Evolutionary conservation across 495 filamentous ascomycete genomes (phyloP), one percentile per base, ranked within the genome.

Genomic region (Aspergillus carlsbadensis): DNA sequence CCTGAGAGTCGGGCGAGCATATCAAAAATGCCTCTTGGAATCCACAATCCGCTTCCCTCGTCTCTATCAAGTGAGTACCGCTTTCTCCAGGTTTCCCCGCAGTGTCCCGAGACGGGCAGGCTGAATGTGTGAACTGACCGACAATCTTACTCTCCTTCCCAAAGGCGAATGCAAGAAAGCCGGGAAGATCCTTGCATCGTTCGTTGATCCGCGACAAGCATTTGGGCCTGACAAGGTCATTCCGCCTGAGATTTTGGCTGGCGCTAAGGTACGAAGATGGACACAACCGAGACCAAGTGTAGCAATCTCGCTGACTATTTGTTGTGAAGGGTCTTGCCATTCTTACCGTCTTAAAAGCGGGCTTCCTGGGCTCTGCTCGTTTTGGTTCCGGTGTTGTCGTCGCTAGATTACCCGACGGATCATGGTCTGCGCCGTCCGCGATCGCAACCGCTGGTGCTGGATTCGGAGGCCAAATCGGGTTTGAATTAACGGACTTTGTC

Each of bases 221-320:
- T 97, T 98, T 70, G 91, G 93, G 4, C 94, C 94, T 33, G 94
- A 98, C 70, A 98, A 98, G 73, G 84, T 98, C 66, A 98, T 98
- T 69, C 94, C 94, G 37, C 94, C 95, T 3, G 83, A 88, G 40
- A 83, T 98, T 63, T 84, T 98, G 58, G 86, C 90, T 39, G 86
- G 87, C 65, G 95, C 94, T 62, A 97, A 98, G 85, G 91, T 94
- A 75, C 59, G 79, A 62, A 58, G 10, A 26, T 36, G 34, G 24
- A 17, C 39, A 20, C 5, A 7, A n/a, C 37, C 18, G 17, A 37
- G 14, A n/a, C 31, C 15, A 29, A 33, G 34, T 10, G 21, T 39
- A 8, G 29, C 14, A 2, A 18, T 37, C 15, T 33, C 14, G 42
- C 60, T 64, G 36, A 68, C 46, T 26, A n/a, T 35, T 55, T 42